Conservation (phyloP, 2,329 filamentous ascomycete species). For the Phyllosticta capitalensis region DNA sequence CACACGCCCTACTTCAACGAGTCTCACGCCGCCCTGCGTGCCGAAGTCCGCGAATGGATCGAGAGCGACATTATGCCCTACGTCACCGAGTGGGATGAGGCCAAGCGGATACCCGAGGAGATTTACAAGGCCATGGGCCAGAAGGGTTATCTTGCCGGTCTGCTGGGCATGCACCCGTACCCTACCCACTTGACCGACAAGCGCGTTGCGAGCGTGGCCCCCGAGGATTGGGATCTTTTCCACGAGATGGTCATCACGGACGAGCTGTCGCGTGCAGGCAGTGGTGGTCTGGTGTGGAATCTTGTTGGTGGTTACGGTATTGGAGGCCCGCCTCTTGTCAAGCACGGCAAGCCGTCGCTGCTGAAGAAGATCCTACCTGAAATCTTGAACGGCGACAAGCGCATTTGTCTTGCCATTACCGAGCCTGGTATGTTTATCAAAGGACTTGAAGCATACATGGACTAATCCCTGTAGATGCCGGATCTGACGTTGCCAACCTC, state of each 20-base stretch:
- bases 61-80: conserved; percentile 81
- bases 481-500: conserved; percentile 88
- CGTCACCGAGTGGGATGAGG: conserved; percentile 95
- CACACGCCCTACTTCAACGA: conserved; percentile 96
- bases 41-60: conserved; percentile 87
- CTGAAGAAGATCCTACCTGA: conserved; percentile 81
- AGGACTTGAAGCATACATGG: conserved; percentile 11
- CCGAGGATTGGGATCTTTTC: conserved; percentile 96
- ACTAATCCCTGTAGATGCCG: conserved; percentile 55
- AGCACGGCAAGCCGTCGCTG: conserved; percentile 79
- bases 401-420: conserved; percentile 94
- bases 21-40: conserved; percentile 80
- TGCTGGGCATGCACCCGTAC: conserved; percentile 69
- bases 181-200: conserved; percentile 64
- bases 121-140: conserved; percentile 96
- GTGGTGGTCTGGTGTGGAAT: conserved; percentile 94
- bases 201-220: conserved; percentile 64
- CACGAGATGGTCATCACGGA: conserved; percentile 95
- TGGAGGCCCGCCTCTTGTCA: conserved; percentile 80
- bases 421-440: conserved; percentile 48
- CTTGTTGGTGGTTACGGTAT: conserved; percentile 95
- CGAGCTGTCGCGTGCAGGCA: conserved; percentile 79
- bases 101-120: conserved; percentile 73
- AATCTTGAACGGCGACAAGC: conserved; percentile 85
- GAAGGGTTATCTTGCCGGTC: conserved; percentile 83